These are phyloP conservation scores for Phytophthora agathidicida DNA, from an alignment of 352 stramenopile species.

Conservation along the genomic window DNA sequence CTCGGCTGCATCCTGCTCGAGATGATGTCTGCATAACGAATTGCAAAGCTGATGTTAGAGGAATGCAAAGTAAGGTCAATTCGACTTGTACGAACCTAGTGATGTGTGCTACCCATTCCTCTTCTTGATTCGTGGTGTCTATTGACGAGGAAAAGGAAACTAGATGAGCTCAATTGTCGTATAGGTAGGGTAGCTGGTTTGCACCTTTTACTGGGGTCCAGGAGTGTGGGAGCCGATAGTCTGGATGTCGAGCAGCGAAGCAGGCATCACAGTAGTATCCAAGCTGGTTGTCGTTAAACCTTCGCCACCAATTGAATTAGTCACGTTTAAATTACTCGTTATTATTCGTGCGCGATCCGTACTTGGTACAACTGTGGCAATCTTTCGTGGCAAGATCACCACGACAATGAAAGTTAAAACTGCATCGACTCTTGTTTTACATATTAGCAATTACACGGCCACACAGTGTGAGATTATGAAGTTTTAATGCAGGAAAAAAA, in stretches of 20 bases:
- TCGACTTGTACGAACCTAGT: conserved; percentile 37
- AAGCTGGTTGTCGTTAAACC: conserved; percentile 55
- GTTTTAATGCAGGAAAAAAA: not conserved
- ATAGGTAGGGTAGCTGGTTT: not conserved
- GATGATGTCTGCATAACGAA: conserved; percentile 52
- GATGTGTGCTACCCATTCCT: conserved; percentile 70
- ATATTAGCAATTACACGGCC: no score
- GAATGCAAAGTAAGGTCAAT: no score
- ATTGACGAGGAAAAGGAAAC: not conserved
- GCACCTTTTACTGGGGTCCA: conserved; percentile 60
- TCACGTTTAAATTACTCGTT: no score
- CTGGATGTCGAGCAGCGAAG: conserved; percentile 59
- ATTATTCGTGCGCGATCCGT: not conserved
- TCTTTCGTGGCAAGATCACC: conserved; percentile 57
- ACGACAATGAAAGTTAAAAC: conserved; percentile 60
- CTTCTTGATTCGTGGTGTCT: conserved; percentile 61
- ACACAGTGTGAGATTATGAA: no score
- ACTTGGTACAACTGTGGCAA: conserved; percentile 76
- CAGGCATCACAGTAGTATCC: conserved; percentile 78
- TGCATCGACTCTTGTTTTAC: conserved; percentile 63
- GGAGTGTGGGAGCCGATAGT: conserved; percentile 56
- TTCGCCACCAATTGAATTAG: conserved; percentile 17
- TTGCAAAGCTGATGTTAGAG: conserved; percentile 1
- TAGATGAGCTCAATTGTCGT: conserved; percentile 9
- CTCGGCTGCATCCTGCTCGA: conserved; percentile 71